These are phyloP conservation scores for Cyberlindnera subsufficiens DNA, from an alignment of 805 yeast species.

Conservation along the genomic window DNA sequence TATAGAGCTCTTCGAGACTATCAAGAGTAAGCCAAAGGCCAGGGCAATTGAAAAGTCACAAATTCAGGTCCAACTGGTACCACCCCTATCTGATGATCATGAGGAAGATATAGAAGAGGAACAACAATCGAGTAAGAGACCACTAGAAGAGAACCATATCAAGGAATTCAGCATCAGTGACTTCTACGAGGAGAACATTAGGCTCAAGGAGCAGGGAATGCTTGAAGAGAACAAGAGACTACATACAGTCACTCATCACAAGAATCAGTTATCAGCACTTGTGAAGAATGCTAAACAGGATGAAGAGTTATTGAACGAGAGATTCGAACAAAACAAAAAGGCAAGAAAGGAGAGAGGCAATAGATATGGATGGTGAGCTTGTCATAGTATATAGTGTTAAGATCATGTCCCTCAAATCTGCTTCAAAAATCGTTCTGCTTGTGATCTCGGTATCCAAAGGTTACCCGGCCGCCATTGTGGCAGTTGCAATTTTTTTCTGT, in stretches of 20 bases:
- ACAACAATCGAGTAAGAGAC: background rate
- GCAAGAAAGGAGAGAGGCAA: conserved; percentile 17
- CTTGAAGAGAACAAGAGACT: conserved; percentile 19
- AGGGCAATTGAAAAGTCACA: background rate
- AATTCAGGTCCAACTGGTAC: background rate
- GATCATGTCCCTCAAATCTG: background rate
- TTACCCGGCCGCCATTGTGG: background rate
- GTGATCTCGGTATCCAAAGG: too few species aligned
- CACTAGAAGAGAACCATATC: conserved; percentile 6
- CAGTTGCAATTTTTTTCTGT: background rate
- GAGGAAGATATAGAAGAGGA: background rate
- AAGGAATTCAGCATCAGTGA: conserved; percentile 18
- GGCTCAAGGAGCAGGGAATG: conserved; percentile 17
- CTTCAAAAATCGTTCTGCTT: too few species aligned
- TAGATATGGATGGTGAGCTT: conserved; percentile 19
- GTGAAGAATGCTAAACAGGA: conserved; percentile 23
- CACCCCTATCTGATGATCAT: background rate
- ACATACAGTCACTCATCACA: conserved; percentile 16
- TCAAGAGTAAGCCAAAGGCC: conserved; percentile 1
- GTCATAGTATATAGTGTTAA: background rate
- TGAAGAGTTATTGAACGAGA: conserved; percentile 19
- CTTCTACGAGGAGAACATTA: conserved; percentile 19
- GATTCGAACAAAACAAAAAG: conserved; percentile 19
- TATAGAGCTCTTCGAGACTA: background rate
- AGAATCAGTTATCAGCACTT: conserved; percentile 22